phyloP scores from a whole-genome alignment of 2,329 filamentous ascomycete genomes.

The Cladophialophora yegresii region DNA sequence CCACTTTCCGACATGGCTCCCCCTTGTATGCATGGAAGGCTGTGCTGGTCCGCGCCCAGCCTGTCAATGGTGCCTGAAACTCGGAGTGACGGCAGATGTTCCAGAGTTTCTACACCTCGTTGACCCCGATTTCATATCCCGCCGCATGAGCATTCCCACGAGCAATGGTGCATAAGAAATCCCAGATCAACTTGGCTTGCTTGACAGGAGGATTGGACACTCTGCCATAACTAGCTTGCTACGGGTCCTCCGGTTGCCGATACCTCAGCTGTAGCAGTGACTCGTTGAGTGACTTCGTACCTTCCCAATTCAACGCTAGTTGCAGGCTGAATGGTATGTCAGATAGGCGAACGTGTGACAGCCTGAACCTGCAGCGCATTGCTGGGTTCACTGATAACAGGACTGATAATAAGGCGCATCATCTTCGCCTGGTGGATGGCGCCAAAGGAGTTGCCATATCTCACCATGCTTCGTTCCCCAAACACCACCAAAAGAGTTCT shows the following conservation, averaged over 20 bases:
- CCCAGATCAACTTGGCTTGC: neutral
- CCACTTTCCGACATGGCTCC: too few species aligned
- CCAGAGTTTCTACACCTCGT: too few species aligned
- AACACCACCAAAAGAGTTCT: slow-evolving; percentile 10
- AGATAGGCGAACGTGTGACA: neutral
- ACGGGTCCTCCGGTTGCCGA: neutral
- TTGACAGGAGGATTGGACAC: neutral
- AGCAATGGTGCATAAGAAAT: neutral
- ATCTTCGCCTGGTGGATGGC: slow-evolving; percentile 9
- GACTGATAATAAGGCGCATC: slow-evolving; percentile 2
- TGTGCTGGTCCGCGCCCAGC: too few species aligned
- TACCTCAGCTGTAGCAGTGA: neutral
- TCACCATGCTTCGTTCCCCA: slow-evolving; percentile 15
- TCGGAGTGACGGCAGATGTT: too few species aligned
- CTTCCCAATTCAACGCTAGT: neutral
- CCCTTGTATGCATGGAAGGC: too few species aligned
- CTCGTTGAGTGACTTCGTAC: neutral
- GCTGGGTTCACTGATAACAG: neutral
- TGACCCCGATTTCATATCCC: too few species aligned
- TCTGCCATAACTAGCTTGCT: neutral
- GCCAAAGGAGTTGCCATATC: slow-evolving; percentile 7
- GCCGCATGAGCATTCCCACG: too few species aligned
- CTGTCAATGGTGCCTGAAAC: too few species aligned
- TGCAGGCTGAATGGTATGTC: neutral
- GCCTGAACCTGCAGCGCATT: neutral